Percentiles rank a stretch among this genome's conserved stretches.
Conservation (phyloP, 148 eudicot species). For the Heliosperma pusillum region DNA sequence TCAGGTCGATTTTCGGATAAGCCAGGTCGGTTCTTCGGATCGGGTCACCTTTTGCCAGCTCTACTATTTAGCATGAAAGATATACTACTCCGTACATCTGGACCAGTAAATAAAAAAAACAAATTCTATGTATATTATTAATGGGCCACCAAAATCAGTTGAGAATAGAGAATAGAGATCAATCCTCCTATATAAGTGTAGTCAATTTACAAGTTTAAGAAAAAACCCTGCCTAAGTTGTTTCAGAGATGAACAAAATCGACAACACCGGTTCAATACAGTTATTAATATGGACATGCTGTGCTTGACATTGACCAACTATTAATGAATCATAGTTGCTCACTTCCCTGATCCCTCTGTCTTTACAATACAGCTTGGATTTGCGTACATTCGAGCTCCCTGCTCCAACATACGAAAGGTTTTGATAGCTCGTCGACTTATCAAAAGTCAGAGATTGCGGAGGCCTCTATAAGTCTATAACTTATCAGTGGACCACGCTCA, state of each 20-base stretch:
- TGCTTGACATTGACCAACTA: background rate
- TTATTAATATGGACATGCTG: background rate
- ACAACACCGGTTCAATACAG: background rate
- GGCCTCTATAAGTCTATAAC: background rate
- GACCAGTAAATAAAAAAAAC: no score
- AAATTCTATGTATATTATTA: no score
- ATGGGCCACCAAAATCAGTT: background rate
- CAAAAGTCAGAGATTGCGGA: background rate
- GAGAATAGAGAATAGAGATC: background rate
- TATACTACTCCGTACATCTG: no score
- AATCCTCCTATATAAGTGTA: no score
- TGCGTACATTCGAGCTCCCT: background rate
- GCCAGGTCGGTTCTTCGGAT: no score
- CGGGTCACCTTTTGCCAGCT: no score
- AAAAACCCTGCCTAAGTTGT: background rate
- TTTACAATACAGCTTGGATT: background rate
- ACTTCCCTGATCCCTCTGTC: background rate
- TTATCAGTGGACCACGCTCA: background rate
- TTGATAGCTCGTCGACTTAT: background rate
- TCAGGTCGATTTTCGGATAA: no score
- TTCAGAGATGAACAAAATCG: background rate
- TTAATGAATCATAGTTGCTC: no score
- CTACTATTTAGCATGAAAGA: no score
- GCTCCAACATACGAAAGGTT: background rate
- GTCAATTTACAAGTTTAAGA: background rate